Base-by-base conservation (phyloP, 441 rosid genomes). In the Pelargonium exstipulatum region DNA sequence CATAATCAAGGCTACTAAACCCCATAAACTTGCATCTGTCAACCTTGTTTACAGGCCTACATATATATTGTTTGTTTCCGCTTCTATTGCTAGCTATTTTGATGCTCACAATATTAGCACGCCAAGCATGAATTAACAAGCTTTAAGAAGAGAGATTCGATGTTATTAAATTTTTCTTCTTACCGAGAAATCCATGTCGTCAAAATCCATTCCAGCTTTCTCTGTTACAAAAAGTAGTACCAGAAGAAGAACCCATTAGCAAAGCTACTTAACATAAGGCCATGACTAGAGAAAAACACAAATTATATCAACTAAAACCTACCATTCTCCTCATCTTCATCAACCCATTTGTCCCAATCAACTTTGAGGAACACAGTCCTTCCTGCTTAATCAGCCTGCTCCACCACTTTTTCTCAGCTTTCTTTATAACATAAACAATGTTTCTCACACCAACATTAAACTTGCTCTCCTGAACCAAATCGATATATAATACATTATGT, bases 271-370 rank as follows among this genome's bases (percentile, higher is more conserved):
- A 29, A 29, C 35, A 29, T 3, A 29, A 29, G 35, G 35, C 35
- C 35, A 29, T 29, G 35, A 29, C 35, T 29, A 29, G 35, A 29
- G 35, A 29, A 29, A 29, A 29, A 29, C 35, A 29, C 35, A 29
- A 29, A 29, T 29, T 4, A 29, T 2, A 29, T 29, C 4, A 29
- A 29, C 35, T 29, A 29, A 29, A 29, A 29, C 35, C n/a, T 46
- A 46, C 53, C 53, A 46, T 46, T 46, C 70, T 78, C 93, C 66
- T 86, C 92, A 62, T 85, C 90, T 74, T 84, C 89, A 71, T 88
- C 84, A 29, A 88, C 78, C 96, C 90, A 88, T 79, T 83, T 81
- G 61, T 88, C 91, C 91, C 96, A 88, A 73, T 88, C 91, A 74
- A 85, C 88, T 78, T 83, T 85, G 70, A 86, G 51, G 75, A 69